Base-by-base conservation (phyloP, 805 yeast genomes). In the Wickerhamiella spandovensis region DNA sequence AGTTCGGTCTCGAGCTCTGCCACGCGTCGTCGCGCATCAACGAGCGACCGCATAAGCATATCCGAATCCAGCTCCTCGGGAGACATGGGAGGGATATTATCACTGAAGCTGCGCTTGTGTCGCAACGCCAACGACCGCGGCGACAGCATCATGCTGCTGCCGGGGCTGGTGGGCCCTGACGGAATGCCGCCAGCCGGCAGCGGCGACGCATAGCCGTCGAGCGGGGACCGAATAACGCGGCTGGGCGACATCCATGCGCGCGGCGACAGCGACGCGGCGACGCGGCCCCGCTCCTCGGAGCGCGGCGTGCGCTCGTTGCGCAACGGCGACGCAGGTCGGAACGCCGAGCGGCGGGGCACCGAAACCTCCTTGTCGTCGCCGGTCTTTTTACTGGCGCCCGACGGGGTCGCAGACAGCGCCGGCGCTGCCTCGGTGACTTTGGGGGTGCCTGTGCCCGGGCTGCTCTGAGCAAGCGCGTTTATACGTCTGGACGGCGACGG, bases 11-110 rank as follows among this genome's bases (percentile, higher is more conserved):
- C 66, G 15, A 64, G 56, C 48, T 57, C 62, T 1, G 58, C 56
- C 43, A 64, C 60, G 7, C 59, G 57, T 44, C 54, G 54, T 38
- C 58, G 60, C 17, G 66, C 61, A 9, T 53, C 61, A 9, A 54
- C 49, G 9, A 63, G 56, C 28, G 58, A 61, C 38, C 52, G 53
- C 18, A 55, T 48, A 43, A 60, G 47, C 8, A 50, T 38, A 8
- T 52, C 48, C 13, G 38, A 20, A 23, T 51, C 53, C 22, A 44
- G 42, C 20, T 42, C 43, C 13, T 41, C 35, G 12, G 22, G 18
- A 2, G 24, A 47, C 15, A 35, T 28, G n/a, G 25, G 12, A 10
- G 49, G 21, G 5, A 35, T 48, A 22, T 41, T 50, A 12, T 58
- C 62, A 47, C 58, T 54, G 28, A 49, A 46, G 25, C 59, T 55